phyloP scores from a whole-genome alignment of 2,329 filamentous ascomycete genomes.

The Cladosporium sp. region DNA sequence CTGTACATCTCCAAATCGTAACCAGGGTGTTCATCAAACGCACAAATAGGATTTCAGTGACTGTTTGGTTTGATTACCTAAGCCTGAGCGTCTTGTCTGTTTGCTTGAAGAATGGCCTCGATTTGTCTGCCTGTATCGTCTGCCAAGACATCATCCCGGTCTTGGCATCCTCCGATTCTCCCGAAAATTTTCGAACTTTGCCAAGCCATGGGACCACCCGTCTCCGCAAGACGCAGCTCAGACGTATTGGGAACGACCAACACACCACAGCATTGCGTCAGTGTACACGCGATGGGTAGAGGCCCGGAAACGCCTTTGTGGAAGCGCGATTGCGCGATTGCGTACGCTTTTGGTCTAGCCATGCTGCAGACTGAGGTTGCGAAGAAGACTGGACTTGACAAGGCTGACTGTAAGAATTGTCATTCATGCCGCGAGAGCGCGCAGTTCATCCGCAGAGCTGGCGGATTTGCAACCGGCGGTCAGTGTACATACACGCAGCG shows the following conservation, averaged over 20 bases:
- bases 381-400: neutral
- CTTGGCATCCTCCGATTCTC: too few species aligned
- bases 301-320: neutral
- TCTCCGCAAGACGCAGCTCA: neutral
- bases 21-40: neutral
- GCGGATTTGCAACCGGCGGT: neutral
- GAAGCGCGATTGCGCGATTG: neutral
- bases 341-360: neutral
- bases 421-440: neutral
- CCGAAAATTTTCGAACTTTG: neutral
- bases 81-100: neutral
- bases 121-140: neutral
- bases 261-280: neutral
- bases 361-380: neutral
- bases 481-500: neutral
- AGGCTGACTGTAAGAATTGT: neutral
- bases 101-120: neutral
- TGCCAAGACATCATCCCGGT: neutral
- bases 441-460: neutral
- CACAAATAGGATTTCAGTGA: neutral
- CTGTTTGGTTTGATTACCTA: neutral
- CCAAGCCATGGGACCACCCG: neutral
- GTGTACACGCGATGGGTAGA: neutral
- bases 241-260: neutral
- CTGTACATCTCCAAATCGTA: too few species aligned